Evolutionary conservation across 345 rosid species (phyloP).

Genomic region (Heritiera littoralis): DNA sequence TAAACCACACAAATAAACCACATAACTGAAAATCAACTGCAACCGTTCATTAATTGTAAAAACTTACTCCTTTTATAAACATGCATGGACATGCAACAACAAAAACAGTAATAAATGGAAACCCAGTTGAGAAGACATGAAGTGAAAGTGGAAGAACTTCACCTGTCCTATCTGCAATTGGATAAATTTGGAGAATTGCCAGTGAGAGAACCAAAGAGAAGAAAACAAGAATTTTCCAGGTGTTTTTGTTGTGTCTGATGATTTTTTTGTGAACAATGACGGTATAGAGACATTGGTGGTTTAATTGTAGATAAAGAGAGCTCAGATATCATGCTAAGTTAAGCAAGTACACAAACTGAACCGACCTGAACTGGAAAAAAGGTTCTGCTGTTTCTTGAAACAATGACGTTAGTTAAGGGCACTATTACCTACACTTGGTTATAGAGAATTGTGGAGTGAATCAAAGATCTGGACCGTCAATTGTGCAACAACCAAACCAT

Average conservation of each 20-base stretch:
- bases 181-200: neutral
- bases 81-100: neutral
- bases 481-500: neutral
- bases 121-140: neutral
- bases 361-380: neutral
- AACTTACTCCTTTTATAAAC: neutral
- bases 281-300: conserved; percentile 9
- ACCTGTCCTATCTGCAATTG: conserved; percentile 10
- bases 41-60: neutral
- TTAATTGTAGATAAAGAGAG: neutral
- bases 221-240: neutral
- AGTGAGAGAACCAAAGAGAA: neutral
- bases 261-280: neutral
- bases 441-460: neutral
- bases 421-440: neutral
- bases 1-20: neutral
- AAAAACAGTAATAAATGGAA: neutral
- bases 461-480: neutral
- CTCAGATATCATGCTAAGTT: neutral
- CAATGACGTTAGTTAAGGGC: conserved; percentile 4
- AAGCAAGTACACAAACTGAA: neutral
- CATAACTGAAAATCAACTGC: neutral
- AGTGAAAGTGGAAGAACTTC: neutral
- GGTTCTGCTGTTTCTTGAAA: neutral
- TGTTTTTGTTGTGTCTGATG: neutral